Base-by-base conservation (phyloP, 1,284 basidiomycete species). In the Cryptococcus deneoformans region DNA sequence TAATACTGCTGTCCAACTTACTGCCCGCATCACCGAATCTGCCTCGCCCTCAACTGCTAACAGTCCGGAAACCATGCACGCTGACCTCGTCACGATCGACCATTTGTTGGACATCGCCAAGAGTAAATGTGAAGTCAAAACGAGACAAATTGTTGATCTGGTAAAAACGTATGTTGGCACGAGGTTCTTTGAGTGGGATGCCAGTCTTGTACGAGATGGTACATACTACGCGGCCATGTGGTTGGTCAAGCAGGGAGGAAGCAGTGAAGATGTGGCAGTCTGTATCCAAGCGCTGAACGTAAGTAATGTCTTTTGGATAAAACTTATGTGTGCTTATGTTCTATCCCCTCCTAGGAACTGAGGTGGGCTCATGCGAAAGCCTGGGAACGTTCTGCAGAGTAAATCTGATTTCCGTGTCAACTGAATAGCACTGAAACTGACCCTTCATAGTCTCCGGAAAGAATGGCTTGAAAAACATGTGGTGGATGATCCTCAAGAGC, bases 341-440 rank as follows among this genome's bases (percentile, higher is more conserved):
- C 50, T 46, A 54, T 48, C 16, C 29, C 14, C 14, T 16, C 38
- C 40, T 71, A 82, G 24, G 85, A 89, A 70, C 87, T 90, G 82
- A 83, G 85, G 10, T 93, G 90, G 90, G 85, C 83, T 3, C 88
- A 86, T 69, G 86, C 86, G 10, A 86, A 86, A 69, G 85, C 83
- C 57, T 84, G 86, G 56, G 88, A 90, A 67, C 81, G 86, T 5
- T 72, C 72, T 2, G 66, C 67, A 29, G 70, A 74, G 70, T 71
- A 45, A 64, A 69, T 34, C 3, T 16, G 3, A 34, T 16, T 9
- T 34, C 36, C 10, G n/a, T 44, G 34, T 14, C 36, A 36, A 29
- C 7, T 39, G 29, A 39, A 29, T 14, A 40, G 34, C 38, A 11
- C 40, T 29, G 14, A n/a, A n/a, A 40, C 55, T 54, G 37, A 57